Percentiles rank a stretch among this genome's conserved stretches.
phyloP scores from a whole-genome alignment of 2,329 filamentous ascomycete species.

The Phoma sp. region DNA sequence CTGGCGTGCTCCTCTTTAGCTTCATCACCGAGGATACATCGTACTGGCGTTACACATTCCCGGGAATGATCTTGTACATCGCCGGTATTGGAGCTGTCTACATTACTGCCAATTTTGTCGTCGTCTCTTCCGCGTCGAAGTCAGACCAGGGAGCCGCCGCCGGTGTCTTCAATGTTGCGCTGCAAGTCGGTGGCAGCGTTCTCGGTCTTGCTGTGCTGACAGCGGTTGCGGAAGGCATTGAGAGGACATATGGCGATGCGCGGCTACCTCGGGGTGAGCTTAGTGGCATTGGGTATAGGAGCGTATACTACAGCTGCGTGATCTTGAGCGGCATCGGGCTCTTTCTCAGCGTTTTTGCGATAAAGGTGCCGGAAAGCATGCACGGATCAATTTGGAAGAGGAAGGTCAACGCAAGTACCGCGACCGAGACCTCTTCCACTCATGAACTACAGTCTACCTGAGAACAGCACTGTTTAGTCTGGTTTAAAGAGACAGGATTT shows the following conservation, averaged over 20 bases:
- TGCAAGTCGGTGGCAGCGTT: conserved; percentile 2
- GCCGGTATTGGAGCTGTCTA: conserved; percentile 1
- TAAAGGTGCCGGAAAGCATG: background rate
- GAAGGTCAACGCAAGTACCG: background rate
- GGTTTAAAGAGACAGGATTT: too few relatives aligned
- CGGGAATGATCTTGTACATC: background rate
- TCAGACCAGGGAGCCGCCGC: background rate
- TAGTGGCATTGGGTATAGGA: background rate
- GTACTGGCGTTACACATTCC: conserved; percentile 9
- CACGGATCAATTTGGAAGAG: conserved; percentile 1
- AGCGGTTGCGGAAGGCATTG: background rate
- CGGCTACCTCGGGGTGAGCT: background rate
- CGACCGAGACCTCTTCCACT: background rate
- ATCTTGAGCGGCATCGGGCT: background rate
- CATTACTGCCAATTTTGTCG: background rate
- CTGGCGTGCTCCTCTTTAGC: conserved; percentile 4
- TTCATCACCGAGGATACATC: background rate
- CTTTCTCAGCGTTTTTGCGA: background rate
- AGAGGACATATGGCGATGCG: background rate
- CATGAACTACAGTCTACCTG: background rate
- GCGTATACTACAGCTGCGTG: background rate
- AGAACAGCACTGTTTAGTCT: background rate
- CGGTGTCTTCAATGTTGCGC: background rate
- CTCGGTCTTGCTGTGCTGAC: background rate
- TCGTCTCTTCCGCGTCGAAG: background rate